Conservation (phyloP, 257 asterid species). For the Oldenlandia corymbosa region DNA sequence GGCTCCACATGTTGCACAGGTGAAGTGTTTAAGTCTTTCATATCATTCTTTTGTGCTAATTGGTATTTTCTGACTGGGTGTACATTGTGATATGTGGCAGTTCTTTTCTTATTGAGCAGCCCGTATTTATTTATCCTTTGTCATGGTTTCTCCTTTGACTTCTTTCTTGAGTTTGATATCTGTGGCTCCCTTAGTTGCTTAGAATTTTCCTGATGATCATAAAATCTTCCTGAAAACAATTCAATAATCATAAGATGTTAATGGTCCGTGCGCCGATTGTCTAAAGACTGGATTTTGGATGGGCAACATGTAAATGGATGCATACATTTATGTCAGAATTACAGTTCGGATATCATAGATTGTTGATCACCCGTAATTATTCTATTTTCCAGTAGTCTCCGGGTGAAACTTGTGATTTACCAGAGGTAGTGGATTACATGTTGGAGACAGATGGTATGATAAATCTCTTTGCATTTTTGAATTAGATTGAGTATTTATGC, state of each 20-base stretch:
- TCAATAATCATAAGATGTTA: not conserved
- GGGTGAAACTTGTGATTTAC: not conserved
- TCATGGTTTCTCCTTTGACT: not conserved
- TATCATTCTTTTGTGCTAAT: not conserved
- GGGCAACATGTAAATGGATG: not conserved
- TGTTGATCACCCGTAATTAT: not conserved
- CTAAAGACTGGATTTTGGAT: not conserved
- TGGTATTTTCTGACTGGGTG: not conserved
- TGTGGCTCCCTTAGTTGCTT: not conserved
- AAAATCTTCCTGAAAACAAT: not conserved
- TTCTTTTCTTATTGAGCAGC: slow-evolving; percentile 2
- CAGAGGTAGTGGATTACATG: not conserved
- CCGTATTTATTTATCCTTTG: not conserved
- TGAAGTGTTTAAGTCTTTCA: too few species aligned
- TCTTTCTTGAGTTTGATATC: not conserved
- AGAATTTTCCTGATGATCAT: not conserved
- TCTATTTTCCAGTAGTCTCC: not conserved
- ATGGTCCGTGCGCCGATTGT: not conserved
- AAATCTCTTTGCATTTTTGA: not conserved
- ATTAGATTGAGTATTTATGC: not conserved
- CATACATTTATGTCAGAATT: not conserved
- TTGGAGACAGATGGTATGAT: not conserved
- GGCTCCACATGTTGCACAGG: slow-evolving; percentile 85
- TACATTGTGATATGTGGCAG: not conserved
- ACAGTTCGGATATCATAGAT: not conserved